These are phyloP conservation scores for Avicennia marina DNA, from an alignment of 257 asterid species.

Conservation along the genomic window DNA sequence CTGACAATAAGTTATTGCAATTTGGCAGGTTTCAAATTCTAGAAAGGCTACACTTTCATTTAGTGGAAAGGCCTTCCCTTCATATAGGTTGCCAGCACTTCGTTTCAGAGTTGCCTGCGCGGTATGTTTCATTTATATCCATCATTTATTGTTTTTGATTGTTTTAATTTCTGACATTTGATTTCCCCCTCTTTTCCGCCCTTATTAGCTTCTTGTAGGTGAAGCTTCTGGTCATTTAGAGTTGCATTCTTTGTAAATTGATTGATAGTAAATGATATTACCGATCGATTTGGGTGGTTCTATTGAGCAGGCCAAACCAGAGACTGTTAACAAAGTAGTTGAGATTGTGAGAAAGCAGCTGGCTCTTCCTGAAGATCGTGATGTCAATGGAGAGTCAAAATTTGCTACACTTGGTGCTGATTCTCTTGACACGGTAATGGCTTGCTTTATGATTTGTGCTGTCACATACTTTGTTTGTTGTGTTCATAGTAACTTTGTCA, in stretches of 20 bases:
- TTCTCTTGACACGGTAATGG: conserved; percentile 90
- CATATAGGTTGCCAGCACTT: conserved; percentile 41
- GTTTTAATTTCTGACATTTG: neutral
- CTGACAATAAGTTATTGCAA: conserved; percentile 1
- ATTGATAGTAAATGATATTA: neutral
- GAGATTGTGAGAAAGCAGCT: conserved; percentile 83
- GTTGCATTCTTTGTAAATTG: neutral
- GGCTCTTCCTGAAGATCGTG: conserved; percentile 64
- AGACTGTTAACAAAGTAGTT: conserved; percentile 69
- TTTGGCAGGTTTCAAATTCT: conserved; percentile 35
- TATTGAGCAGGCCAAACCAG: conserved; percentile 67
- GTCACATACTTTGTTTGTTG: neutral
- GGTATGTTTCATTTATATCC: conserved; percentile 31
- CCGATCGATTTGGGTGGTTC: conserved; percentile 5
- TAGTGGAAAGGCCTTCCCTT: conserved; percentile 37
- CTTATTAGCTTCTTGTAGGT: neutral
- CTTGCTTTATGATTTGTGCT: neutral
- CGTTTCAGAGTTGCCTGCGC: conserved; percentile 64
- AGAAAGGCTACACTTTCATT: conserved; percentile 40
- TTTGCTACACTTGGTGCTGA: conserved; percentile 84
- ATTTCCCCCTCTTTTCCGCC: neutral
- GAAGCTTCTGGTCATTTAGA: conserved; percentile 1
- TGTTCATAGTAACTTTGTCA: no score
- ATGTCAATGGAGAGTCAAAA: conserved; percentile 63
- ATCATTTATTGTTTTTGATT: neutral